Base-by-base conservation (phyloP, 202 grass and related monocot genomes). In the Eragrostis tef region DNA sequence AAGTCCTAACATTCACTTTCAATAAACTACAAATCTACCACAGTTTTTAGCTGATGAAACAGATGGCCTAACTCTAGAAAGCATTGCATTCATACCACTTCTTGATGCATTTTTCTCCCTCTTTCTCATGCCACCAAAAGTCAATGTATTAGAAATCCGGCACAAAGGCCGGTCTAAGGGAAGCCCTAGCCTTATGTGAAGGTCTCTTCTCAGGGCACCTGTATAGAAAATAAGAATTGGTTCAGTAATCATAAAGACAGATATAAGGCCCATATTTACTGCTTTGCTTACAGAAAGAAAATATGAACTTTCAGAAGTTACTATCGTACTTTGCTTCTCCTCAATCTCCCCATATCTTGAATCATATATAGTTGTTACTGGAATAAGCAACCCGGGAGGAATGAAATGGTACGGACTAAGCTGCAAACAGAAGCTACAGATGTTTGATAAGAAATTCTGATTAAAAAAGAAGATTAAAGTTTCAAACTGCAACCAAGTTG, bases 271-370 rank as follows among this genome's bases (percentile, higher is more conserved):
- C 7, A 78, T 65, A 36, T 78, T 44, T 43, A 53, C 43, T 86
- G 21, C 0, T 2, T 16, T 62, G 42, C 21, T 79, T 31, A 34
- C 11, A 63, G 47, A 58, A 84, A 84, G 21, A 5, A 76, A 63
- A 16, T 65, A 58, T 3, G 2, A 56, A 71, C 51, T 78, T 60
- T 26, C 9, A 79, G 31, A 80, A 62, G 75, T 79, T 45, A 61
- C 22, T 61, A 25, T 13, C 46, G 78, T 90, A 98, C 94, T 87
- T 93, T 94, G 95, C 63, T 93, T 98, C 87, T 94, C 88, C 85
- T 98, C 95, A 19, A 88, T 91, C 82, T 98, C 95, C 47, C 92
- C 95, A 41, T 98, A 98, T 86, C 89, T 91, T 70, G 91, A 84
- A 85, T 98, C 92, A 27, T 98, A 98, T 75, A 94, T 86, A 79